A percentile compares a stretch with the other conserved stretches of the same genome.
Conservation (phyloP, 768 basidiomycete genomes). For the Tulasnella sp. region DNA sequence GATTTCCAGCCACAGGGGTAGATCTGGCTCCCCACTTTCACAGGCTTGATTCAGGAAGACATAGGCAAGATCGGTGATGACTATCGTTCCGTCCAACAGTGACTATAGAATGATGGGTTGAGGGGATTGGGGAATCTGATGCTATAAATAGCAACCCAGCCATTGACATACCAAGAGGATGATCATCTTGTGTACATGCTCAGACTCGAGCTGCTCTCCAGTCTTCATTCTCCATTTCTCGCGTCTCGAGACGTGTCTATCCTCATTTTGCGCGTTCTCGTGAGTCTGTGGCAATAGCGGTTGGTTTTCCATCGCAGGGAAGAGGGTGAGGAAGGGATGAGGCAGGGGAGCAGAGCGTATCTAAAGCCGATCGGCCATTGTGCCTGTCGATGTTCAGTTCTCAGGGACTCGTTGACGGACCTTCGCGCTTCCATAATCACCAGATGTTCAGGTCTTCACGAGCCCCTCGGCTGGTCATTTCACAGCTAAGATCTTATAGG, state of each 20-base stretch:
- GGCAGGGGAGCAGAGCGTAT: no score
- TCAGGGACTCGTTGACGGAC: no score
- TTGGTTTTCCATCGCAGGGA: no score
- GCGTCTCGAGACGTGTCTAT: slow-evolving; percentile 17
- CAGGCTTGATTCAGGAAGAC: slow-evolving; percentile 37
- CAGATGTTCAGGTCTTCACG: no score
- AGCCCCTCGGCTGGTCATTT: no score
- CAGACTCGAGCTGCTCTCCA: slow-evolving; percentile 42
- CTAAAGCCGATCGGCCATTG: no score
- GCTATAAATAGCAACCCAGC: neutral
- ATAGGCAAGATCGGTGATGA: slow-evolving; percentile 61
- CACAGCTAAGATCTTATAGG: no score
- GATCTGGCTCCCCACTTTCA: slow-evolving; percentile 23
- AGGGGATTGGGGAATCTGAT: neutral
- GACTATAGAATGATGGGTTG: slow-evolving; percentile 18
- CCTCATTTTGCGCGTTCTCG: slow-evolving; percentile 20
- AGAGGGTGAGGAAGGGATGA: no score
- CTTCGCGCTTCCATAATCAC: no score
- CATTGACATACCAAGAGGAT: slow-evolving; percentile 41
- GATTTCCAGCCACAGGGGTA: slow-evolving; percentile 44
- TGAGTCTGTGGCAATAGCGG: slow-evolving; percentile 29
- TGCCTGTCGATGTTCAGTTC: no score
- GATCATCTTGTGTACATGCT: slow-evolving; percentile 42
- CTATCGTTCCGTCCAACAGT: slow-evolving; percentile 51
- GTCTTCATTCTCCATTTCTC: slow-evolving; percentile 24